phyloP scores from a whole-genome alignment of 345 rosid species.

The Balakata baccata region DNA sequence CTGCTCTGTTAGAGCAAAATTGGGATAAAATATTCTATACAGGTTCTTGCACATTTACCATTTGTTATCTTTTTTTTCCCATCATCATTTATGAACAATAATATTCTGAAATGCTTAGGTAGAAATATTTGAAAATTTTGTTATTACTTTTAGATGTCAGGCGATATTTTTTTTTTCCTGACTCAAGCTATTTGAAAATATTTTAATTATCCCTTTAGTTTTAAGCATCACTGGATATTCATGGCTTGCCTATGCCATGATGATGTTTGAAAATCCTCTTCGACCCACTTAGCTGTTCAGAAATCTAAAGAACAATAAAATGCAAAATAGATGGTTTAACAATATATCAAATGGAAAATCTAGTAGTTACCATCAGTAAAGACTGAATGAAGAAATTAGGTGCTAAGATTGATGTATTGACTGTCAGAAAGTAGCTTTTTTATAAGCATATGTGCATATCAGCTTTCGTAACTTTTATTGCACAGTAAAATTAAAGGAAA shows the following conservation, averaged over 20 bases:
- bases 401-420: not conserved
- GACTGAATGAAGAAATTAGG: not conserved
- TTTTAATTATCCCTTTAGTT: not conserved
- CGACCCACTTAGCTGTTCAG: not conserved
- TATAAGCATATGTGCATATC: not conserved
- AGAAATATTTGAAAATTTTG: slow-evolving; percentile 2
- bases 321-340: not conserved
- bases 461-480: not conserved
- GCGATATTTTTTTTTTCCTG: not conserved
- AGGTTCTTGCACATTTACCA: slow-evolving; percentile 44
- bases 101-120: not conserved
- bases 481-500: not conserved
- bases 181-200: not conserved
- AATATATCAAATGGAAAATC: too few relatives aligned
- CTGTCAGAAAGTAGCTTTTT: not conserved
- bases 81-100: not conserved
- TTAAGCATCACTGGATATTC: not conserved
- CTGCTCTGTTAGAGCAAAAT: slow-evolving; percentile 78
- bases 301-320: not conserved
- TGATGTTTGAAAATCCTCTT: not conserved
- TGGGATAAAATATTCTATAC: slow-evolving; percentile 98
- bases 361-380: too few relatives aligned
- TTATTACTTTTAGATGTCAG: not conserved
- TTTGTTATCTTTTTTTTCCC: not conserved
- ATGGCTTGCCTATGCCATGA: not conserved